phyloP scores from a whole-genome alignment of 1,139 yeast species.

The Kodamaea sp. region DNA sequence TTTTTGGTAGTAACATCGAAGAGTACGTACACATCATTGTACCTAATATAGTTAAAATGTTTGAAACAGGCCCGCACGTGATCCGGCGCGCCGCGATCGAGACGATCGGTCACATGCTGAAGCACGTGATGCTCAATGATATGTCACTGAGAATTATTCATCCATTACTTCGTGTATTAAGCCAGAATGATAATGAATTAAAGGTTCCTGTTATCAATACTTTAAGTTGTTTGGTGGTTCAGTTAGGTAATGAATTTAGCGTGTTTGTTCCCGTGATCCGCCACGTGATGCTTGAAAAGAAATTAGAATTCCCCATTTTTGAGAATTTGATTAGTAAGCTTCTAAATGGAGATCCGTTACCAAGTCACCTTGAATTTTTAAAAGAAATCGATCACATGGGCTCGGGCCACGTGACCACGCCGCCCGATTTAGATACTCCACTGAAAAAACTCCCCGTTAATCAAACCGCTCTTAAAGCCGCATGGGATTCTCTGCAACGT shows the following conservation, averaged over 20 bases:
- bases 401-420: conserved; percentile 25
- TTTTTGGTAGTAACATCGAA: conserved; percentile 83
- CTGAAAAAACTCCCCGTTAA: conserved; percentile 77
- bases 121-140: conserved; percentile 70
- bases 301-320: conserved; percentile 69
- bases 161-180: conserved; percentile 72
- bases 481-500: conserved; percentile 91
- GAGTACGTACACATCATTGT: conserved; percentile 83
- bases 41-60: conserved; percentile 77
- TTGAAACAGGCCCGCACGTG: conserved; percentile 62
- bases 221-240: conserved; percentile 70
- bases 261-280: conserved; percentile 87
- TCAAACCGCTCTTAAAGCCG: conserved; percentile 68
- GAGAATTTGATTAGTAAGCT: conserved; percentile 79
- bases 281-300: conserved; percentile 59
- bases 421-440: conserved; percentile 65
- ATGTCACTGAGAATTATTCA: conserved; percentile 91
- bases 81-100: conserved; percentile 76
- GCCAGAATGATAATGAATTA: conserved; percentile 58
- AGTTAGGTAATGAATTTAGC: conserved; percentile 78
- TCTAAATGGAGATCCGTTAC: conserved; percentile 84
- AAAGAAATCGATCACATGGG: conserved; percentile 57
- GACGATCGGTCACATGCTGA: conserved; percentile 78
- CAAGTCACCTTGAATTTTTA: conserved; percentile 70
- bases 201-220: conserved; percentile 70